Evolutionary conservation across 495 filamentous ascomycete species (phyloP), one percentile per base, ranked within the genome.

Genomic region (Lasiosphaeris hirsuta): DNA sequence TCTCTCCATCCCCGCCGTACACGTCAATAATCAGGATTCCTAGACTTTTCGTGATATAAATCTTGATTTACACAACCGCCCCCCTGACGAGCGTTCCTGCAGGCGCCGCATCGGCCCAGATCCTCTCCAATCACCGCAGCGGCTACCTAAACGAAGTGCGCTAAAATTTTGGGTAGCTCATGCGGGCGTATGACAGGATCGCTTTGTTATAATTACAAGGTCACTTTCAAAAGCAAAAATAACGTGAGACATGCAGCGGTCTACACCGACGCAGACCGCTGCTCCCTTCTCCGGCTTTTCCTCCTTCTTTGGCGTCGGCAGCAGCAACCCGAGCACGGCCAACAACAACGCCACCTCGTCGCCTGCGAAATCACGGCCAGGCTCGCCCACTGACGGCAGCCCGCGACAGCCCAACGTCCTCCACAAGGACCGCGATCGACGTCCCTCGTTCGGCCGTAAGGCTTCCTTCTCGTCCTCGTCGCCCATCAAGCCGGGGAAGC

Each of bases 341-440:
- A 68, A 47, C 63, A 58, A 44, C 30, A 46, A 36, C 30, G 68
- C 37, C 42, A 17, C 45, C 9, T 33, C 49, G 33, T 58, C 66
- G 15, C 55, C 61, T 34, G 46, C 51, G 34, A 68, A 67, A 61
- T 75, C 75, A 33, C 66, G 70, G 0, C 76, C 70, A 6, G 69
- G 69, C 19, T 74, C 14, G 44, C 36, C 14, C 56, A 9, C 57
- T 43, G 50, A 49, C 39, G 48, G 19, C 18, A 63, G 54, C 17
- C 64, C 64, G 19, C 64, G 61, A 15, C 64, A 68, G 47, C 66
- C 57, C 36, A 71, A 70, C 64, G 59, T 69, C 38, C 63, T 73
- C 42, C 70, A 66, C 56, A 78, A 79, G 62, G 74, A 77, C 42
- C 73, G 71, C 60, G 75, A 80, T 41, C 74, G 74, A 57, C 70